phyloP scores from a whole-genome alignment of 2,329 filamentous ascomycete genomes.

The Penicillium italicum region DNA sequence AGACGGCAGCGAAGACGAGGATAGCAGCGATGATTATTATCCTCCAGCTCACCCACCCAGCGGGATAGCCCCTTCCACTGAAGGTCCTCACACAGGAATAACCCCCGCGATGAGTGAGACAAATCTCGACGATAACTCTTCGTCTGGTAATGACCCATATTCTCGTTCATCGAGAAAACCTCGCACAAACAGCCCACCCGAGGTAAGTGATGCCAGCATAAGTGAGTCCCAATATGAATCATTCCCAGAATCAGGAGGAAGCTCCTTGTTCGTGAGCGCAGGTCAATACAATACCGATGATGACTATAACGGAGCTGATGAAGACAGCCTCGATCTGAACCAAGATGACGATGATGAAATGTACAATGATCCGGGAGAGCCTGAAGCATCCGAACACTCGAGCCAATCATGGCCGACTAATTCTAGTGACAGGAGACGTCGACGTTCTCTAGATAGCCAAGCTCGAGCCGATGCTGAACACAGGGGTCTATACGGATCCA shows the following conservation, averaged over 20 bases:
- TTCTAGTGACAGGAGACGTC: neutral
- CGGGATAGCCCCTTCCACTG: neutral
- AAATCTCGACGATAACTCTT: neutral
- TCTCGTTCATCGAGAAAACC: neutral
- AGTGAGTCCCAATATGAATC: neutral
- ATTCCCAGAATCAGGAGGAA: neutral
- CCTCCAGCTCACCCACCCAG: neutral
- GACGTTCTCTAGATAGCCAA: neutral
- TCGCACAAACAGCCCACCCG: neutral
- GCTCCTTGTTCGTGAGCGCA: neutral
- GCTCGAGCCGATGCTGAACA: neutral
- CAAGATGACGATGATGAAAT: neutral
- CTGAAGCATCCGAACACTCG: neutral
- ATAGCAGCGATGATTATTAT: neutral
- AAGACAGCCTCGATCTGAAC: neutral
- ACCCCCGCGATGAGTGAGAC: neutral
- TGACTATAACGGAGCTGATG: neutral
- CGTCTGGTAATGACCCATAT: neutral
- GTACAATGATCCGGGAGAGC: neutral
- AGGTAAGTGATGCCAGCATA: neutral
- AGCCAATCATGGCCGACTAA: neutral
- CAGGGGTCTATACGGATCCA: neutral
- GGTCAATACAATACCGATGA: neutral
- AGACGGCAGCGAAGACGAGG: neutral
- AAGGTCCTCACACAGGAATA: neutral